These are phyloP conservation scores for Euptelea pleiosperma DNA, from an alignment of 164 flowering plant species.

Conservation along the genomic window DNA sequence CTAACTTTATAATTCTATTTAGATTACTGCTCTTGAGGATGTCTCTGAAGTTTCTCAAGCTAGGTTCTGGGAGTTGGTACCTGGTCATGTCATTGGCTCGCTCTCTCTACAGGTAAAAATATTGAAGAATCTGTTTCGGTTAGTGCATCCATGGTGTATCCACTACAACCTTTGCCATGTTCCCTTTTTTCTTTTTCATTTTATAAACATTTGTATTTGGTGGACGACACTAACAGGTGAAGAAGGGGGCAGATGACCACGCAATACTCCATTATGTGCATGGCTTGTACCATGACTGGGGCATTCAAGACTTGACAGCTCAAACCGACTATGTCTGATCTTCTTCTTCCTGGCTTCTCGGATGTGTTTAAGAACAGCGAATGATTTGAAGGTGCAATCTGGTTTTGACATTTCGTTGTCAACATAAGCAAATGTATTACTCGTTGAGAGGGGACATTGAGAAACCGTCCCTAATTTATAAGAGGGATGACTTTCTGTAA, in stretches of 20 bases:
- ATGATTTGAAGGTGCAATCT: background rate
- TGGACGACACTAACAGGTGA: conserved; percentile 49
- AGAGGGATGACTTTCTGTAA: too few relatives aligned
- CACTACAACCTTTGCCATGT: too few relatives aligned
- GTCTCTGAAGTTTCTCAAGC: conserved; percentile 72
- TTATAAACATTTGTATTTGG: background rate
- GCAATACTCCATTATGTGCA: conserved; percentile 64
- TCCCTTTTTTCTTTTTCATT: too few relatives aligned
- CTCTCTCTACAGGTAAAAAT: conserved; percentile 60
- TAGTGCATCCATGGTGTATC: too few relatives aligned
- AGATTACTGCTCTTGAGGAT: conserved; percentile 73
- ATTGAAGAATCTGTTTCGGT: background rate
- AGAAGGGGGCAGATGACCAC: conserved; percentile 58
- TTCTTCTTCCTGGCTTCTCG: too few relatives aligned
- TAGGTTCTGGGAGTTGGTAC: conserved; percentile 95
- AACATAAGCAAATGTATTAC: too few relatives aligned
- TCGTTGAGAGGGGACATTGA: too few relatives aligned
- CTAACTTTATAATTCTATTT: conserved; percentile 5
- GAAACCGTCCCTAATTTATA: too few relatives aligned
- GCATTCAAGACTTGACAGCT: conserved; percentile 79
- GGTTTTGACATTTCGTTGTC: too few relatives aligned
- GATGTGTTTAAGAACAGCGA: too few relatives aligned
- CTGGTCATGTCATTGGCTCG: conserved; percentile 85
- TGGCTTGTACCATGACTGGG: conserved; percentile 83
- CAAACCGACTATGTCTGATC: conserved; percentile 45